phyloP scores from a whole-genome alignment of 2,329 filamentous ascomycete species.

The Penicillium sp. region DNA sequence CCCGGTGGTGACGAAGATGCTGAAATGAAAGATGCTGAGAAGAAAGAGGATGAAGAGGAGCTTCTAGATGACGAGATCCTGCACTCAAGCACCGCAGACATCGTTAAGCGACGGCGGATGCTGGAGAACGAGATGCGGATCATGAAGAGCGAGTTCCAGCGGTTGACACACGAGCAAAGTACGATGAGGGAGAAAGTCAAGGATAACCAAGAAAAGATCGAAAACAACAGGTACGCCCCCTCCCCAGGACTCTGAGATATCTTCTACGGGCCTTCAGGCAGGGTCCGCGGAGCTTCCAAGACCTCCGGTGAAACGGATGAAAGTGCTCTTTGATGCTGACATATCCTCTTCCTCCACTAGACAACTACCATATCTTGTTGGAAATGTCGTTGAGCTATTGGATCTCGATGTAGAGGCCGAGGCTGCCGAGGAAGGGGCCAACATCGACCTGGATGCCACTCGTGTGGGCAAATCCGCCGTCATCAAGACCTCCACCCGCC shows the following conservation, averaged over 20 bases:
- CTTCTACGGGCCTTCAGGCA: conserved; percentile 2
- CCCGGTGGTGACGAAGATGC: conserved; percentile 67
- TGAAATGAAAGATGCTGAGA: conserved; percentile 84
- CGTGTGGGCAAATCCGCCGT: conserved; percentile 97
- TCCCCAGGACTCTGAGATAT: background rate
- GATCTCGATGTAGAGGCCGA: conserved; percentile 95
- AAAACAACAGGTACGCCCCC: conserved; percentile 79
- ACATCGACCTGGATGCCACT: conserved; percentile 96
- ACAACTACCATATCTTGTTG: conserved; percentile 96
- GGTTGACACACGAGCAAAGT: conserved; percentile 89
- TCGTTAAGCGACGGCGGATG: conserved; percentile 82
- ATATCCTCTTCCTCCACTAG: conserved; percentile 47
- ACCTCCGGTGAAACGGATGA: background rate
- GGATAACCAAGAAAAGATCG: conserved; percentile 98
- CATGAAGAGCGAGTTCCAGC: conserved; percentile 96
- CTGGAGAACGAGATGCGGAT: conserved; percentile 97
- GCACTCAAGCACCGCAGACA: conserved; percentile 88
- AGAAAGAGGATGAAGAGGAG: conserved; percentile 68
- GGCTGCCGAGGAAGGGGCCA: conserved; percentile 94
- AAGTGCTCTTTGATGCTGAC: conserved; percentile 13
- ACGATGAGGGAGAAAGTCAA: conserved; percentile 99
- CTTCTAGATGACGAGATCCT: conserved; percentile 92
- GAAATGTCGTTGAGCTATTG: conserved; percentile 95
- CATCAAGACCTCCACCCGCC: conserved; percentile 97
- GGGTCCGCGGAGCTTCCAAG: conserved; percentile 16